A percentile compares a stretch with the other conserved stretches of the same genome.
phyloP scores from a whole-genome alignment of 2,329 filamentous ascomycete genomes.

The Sphaerulina vaccinii region DNA sequence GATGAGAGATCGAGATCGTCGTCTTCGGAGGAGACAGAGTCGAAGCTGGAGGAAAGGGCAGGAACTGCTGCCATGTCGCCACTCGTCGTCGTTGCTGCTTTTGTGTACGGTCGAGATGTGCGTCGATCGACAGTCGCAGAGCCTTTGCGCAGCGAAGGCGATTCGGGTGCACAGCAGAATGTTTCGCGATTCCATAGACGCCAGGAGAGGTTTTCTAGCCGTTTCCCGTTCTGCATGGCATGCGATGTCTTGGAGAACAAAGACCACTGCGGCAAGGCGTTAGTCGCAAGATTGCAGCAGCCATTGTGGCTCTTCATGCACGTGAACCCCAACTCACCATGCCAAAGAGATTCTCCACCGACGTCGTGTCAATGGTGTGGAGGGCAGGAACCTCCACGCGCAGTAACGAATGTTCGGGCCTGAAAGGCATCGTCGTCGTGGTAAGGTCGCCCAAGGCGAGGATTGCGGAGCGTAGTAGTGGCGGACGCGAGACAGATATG shows the following conservation, averaged over 20 bases:
- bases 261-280: constrained; percentile 42
- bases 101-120: constrained; percentile 21
- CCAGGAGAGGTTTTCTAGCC: constrained; percentile 95
- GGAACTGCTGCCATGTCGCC: constrained; percentile 32
- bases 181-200: constrained; percentile 91
- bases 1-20: constrained; percentile 45
- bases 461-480: constrained; percentile 1
- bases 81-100: background rate
- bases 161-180: constrained; percentile 73
- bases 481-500: constrained; percentile 4
- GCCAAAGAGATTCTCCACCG: constrained; percentile 88
- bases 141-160: constrained; percentile 26
- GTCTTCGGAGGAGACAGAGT: constrained; percentile 43
- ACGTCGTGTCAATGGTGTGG: constrained; percentile 90
- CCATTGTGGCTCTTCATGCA: background rate
- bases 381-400: constrained; percentile 90
- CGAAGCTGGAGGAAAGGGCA: constrained; percentile 49
- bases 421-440: constrained; percentile 68
- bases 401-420: constrained; percentile 79
- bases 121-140: constrained; percentile 19
- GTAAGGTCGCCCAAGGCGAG: constrained; percentile 14
- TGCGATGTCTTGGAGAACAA: constrained; percentile 94
- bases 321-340: constrained; percentile 52
- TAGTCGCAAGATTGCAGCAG: constrained; percentile 4
- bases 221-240: constrained; percentile 86